Base-by-base conservation (phyloP, 306 rosid species). In the Fragaria ananassa region DNA sequence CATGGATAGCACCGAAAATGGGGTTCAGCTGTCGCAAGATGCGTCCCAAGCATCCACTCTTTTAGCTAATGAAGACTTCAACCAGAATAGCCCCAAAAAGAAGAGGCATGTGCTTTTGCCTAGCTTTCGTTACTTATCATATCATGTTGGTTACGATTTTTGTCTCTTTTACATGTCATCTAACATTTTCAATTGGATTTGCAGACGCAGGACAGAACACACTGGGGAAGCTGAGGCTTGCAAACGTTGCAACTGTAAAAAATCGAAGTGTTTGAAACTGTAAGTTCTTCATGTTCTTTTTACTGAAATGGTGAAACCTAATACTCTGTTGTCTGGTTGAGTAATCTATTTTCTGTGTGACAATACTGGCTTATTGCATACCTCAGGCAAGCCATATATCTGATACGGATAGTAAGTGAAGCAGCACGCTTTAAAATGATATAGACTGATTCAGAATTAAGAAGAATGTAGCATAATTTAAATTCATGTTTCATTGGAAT, bases 211-310 rank as follows among this genome's bases (percentile, higher is more conserved):
- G 83, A 50, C 64, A 53, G 97, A 88, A 74, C 82, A 76, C 71
- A 76, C 84, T 42, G 90, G 85, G 75, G 97, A 90, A 78, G 70
- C 71, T 14, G 96, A 86, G 80, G 72, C 93, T 21, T 91, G 97
- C 83, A 91, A 90, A 81, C 93, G 96, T 21, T 94, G 98, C 75
- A 90, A 90, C 80, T 94, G 98, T 82, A 94, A 90, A 88, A 91
- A 94, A 76, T 94, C 98, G 1, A 91, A 88, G 88, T 94, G 98
- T 78, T 83, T 94, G 91, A 94, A 94, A 86, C 96, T 90, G 98
- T 94, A 86, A 84, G 91, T 86, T 80, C 54, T 63, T 56, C 49
- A 7, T 58, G 72, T 62, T 81, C 63, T 37, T 37, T 80, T 65
- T 60, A 76, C 66, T 64, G 31, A 44, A 44, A 10, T 2, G 47